Percentiles rank a stretch among this genome's conserved stretches.
phyloP scores from a whole-genome alignment of 306 rosid genomes.

The Amphicarpaea edgeworthii region DNA sequence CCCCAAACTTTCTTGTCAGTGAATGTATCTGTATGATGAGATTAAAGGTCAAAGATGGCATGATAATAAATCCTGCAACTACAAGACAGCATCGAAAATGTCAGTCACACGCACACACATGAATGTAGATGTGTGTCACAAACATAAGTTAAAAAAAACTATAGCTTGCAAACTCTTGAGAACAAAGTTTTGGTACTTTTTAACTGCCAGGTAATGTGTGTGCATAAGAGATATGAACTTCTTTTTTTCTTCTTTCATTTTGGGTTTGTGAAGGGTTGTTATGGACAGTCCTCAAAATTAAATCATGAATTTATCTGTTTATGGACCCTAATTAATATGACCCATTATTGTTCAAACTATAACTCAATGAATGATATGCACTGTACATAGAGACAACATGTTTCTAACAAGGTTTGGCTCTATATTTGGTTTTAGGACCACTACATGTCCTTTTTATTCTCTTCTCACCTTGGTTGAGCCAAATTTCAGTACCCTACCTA shows the following conservation, averaged over 20 bases:
- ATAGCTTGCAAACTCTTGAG: conserved; percentile 34
- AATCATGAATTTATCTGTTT: conserved; percentile 34
- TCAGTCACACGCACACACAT: conserved; percentile 58
- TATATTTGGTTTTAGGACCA: conserved; percentile 46
- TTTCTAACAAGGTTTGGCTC: conserved; percentile 39
- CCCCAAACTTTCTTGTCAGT: conserved; percentile 49
- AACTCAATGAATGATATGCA: conserved; percentile 37
- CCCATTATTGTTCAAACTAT: conserved; percentile 24
- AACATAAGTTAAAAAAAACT: conserved; percentile 33
- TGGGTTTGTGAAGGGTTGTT: not conserved
- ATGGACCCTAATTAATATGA: conserved; percentile 29
- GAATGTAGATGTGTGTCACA: conserved; percentile 38
- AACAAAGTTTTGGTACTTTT: conserved; percentile 42
- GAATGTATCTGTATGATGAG: conserved; percentile 48
- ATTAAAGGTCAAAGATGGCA: conserved; percentile 57
- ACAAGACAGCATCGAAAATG: conserved; percentile 53
- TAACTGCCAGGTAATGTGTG: conserved; percentile 2
- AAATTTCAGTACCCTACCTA: conserved; percentile 48
- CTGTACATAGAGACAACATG: conserved; percentile 40
- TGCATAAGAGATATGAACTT: not conserved
- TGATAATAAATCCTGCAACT: conserved; percentile 48
- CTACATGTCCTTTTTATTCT: conserved; percentile 54
- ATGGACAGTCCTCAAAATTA: conserved; percentile 2
- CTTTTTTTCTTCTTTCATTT: not conserved
- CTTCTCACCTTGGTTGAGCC: conserved; percentile 46